These are phyloP conservation scores for Phytophthora pini DNA, from an alignment of 352 stramenopile genomes.

Conservation along the genomic window DNA sequence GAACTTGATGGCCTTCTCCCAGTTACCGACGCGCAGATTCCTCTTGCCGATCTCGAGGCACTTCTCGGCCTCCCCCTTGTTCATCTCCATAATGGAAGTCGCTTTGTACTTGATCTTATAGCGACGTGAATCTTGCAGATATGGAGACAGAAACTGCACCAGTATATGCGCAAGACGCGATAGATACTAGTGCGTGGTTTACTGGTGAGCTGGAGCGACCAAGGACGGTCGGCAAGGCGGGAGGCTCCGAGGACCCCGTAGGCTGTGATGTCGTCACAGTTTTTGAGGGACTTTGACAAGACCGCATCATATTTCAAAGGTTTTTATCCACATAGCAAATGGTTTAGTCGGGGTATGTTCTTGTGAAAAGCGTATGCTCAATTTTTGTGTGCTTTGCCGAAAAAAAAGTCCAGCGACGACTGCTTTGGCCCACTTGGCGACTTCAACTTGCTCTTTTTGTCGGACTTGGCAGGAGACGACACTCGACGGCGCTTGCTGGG, in stretches of 20 bases:
- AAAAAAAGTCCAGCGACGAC: conserved; percentile 59
- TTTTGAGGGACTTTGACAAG: conserved; percentile 14
- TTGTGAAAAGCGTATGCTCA: conserved; percentile 14
- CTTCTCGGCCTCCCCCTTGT: conserved; percentile 92
- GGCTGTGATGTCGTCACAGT: conserved; percentile 25
- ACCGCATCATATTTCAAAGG: conserved; percentile 16
- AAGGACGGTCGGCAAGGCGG: conserved; percentile 3
- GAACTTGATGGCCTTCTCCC: conserved; percentile 91
- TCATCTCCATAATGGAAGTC: conserved; percentile 85
- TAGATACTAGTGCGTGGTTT: conserved; percentile 1
- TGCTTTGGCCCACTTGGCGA: conserved; percentile 38
- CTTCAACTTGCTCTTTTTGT: conserved; percentile 34
- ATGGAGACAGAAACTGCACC: conserved; percentile 12
- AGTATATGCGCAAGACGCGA: conserved; percentile 13
- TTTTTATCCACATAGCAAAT: not conserved
- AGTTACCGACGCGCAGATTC: conserved; percentile 86
- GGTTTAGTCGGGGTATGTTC: conserved; percentile 13
- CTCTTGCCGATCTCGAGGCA: conserved; percentile 92
- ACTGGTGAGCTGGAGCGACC: not conserved
- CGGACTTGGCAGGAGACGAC: conserved; percentile 24
- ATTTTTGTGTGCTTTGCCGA: conserved; percentile 30
- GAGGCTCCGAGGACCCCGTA: conserved; percentile 12
- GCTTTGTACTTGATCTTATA: conserved; percentile 3
- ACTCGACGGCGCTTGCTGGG: conserved; percentile 31
- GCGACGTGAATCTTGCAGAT: conserved; percentile 9